phyloP scores from a whole-genome alignment of 306 rosid species.

The Citrullus colocynthis region DNA sequence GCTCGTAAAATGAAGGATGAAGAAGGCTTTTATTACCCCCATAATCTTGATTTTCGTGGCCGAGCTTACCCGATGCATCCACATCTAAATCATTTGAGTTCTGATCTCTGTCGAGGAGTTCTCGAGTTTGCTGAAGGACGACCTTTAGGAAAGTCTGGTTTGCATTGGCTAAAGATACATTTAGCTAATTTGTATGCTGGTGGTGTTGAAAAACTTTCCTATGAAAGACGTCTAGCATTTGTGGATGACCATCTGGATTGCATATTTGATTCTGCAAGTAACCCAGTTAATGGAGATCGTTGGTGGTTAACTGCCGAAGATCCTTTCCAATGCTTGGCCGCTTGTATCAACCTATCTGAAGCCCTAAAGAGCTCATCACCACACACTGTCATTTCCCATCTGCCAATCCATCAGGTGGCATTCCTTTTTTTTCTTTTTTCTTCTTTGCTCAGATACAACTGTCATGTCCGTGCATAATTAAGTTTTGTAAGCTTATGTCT shows the following conservation, averaged over 20 bases:
- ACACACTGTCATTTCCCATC: conserved; percentile 51
- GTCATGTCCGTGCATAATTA: not conserved
- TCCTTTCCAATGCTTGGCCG: conserved; percentile 82
- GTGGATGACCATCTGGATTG: conserved; percentile 56
- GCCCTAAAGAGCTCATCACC: conserved; percentile 71
- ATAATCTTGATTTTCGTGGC: conserved; percentile 86
- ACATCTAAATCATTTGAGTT: conserved; percentile 76
- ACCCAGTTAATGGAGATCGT: conserved; percentile 58
- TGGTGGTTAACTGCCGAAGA: conserved; percentile 93
- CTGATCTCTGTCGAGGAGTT: conserved; percentile 81
- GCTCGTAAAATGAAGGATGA: conserved; percentile 72
- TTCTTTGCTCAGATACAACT: not conserved
- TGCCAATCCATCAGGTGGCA: conserved; percentile 79
- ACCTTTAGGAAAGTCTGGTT: conserved; percentile 65
- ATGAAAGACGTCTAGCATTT: conserved; percentile 56
- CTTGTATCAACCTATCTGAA: conserved; percentile 73
- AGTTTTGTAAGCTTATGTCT: not conserved
- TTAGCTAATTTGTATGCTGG: conserved; percentile 59
- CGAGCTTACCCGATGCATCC: conserved; percentile 96
- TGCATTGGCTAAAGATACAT: conserved; percentile 74
- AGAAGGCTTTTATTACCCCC: conserved; percentile 84
- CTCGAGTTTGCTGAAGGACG: conserved; percentile 84
- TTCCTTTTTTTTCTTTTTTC: too few relatives aligned
- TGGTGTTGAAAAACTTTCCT: conserved; percentile 70
- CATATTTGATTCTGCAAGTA: conserved; percentile 68